A percentile compares a stretch with the other conserved stretches of the same genome.
Evolutionary conservation across 2,329 filamentous ascomycete genomes (phyloP).

Genomic region (Lizonia empirigonia): DNA sequence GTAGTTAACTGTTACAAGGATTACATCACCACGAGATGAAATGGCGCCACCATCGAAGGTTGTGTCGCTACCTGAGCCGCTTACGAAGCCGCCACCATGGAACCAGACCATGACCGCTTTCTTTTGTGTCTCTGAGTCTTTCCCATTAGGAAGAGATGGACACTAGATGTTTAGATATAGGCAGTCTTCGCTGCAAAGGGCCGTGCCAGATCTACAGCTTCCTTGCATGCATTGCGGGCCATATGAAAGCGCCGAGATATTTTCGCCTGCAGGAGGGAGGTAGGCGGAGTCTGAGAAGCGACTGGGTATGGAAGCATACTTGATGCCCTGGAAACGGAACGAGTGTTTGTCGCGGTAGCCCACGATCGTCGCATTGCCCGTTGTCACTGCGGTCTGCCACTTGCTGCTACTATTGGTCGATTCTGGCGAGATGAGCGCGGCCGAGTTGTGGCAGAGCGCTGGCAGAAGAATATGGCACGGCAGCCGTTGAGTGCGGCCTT

Average conservation of each 20-base stretch:
- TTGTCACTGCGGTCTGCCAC: constrained; percentile 26
- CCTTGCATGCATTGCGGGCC: constrained; percentile 52
- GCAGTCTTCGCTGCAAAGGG: constrained; percentile 52
- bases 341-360: constrained; percentile 54
- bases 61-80: constrained; percentile 51
- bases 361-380: constrained; percentile 27
- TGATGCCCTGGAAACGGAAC: constrained; percentile 59
- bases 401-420: neutral
- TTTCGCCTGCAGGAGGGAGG: constrained; percentile 31
- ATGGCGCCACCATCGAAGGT: constrained; percentile 56
- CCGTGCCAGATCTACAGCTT: constrained; percentile 29
- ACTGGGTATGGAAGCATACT: constrained; percentile 53
- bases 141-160: constrained; percentile 47
- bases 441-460: constrained; percentile 35
- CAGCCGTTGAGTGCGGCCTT: constrained; percentile 19
- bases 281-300: constrained; percentile 56
- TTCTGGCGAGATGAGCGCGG: constrained; percentile 8
- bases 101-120: constrained; percentile 58
- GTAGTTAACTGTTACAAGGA: constrained; percentile 54
- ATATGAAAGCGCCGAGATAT: constrained; percentile 44
- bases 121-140: constrained; percentile 22
- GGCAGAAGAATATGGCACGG: constrained; percentile 30
- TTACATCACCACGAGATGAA: constrained; percentile 54
- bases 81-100: constrained; percentile 52
- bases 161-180: constrained; percentile 50